A percentile compares a stretch with the other conserved stretches of the same genome.
phyloP scores from a whole-genome alignment of 73 alveolate species.

The Tetrahymena borealis region DNA sequence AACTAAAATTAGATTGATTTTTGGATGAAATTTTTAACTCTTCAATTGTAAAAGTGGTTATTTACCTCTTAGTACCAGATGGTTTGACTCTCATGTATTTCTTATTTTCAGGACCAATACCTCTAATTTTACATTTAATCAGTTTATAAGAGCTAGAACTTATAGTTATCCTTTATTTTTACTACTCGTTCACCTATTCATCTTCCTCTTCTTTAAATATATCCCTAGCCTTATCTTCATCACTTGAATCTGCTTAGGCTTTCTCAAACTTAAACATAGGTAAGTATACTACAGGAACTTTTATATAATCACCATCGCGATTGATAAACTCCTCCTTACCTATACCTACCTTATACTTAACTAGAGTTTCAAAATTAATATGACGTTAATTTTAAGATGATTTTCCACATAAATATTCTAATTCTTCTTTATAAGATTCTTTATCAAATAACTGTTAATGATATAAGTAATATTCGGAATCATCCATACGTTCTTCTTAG shows the following conservation, averaged over 20 bases:
- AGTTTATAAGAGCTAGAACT: slow-evolving; percentile 20
- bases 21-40: too few relatives aligned
- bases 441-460: slow-evolving; percentile 11
- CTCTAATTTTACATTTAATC: slow-evolving; percentile 52
- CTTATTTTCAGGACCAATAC: slow-evolving; percentile 48
- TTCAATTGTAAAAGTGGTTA: too few relatives aligned
- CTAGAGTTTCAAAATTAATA: slow-evolving; percentile 41
- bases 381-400: slow-evolving; percentile 37
- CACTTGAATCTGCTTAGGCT: slow-evolving; percentile 8
- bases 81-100: slow-evolving; percentile 38
- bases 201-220: slow-evolving; percentile 9
- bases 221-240: slow-evolving; percentile 16
- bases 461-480: slow-evolving; percentile 8
- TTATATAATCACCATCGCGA: slow-evolving; percentile 22
- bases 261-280: slow-evolving; percentile 45
- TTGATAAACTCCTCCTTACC: slow-evolving; percentile 51
- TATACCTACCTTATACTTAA: slow-evolving; percentile 56
- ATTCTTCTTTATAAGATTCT: slow-evolving; percentile 7
- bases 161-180: slow-evolving; percentile 43
- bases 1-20: too few relatives aligned
- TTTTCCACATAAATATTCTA: slow-evolving; percentile 24
- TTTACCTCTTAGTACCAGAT: slow-evolving; percentile 28
- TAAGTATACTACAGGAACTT: slow-evolving; percentile 47
- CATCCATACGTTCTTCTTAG: slow-evolving; percentile 8
- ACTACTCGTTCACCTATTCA: slow-evolving; percentile 3